Base-by-base conservation (phyloP, 208 protist species). In the Leishmania mexicana region DNA sequence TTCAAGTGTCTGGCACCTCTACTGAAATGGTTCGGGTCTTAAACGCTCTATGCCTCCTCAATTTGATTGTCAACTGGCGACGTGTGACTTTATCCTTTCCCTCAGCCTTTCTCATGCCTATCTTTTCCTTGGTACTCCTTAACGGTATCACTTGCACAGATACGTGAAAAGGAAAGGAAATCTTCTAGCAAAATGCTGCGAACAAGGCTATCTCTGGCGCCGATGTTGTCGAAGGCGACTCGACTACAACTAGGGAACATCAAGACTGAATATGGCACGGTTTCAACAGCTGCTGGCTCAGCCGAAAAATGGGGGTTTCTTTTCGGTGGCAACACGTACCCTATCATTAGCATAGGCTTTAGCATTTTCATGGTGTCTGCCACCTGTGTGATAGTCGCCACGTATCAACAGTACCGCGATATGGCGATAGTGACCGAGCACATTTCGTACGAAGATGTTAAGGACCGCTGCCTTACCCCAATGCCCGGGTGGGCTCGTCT, bases 361-460 rank as follows among this genome's bases (percentile, higher is more conserved):
- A 84, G 85, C 21, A 64, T 88, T 70, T 86, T 81, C 45, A 72
- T 89, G 13, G 35, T 93, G 6, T 85, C 75, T 60, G 76, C 90
- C 28, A 67, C 80, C 38, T 83, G 96, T 40, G 80, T 75, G 49
- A 84, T 93, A 31, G 71, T 88, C 28, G 93, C 88, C 31, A 91
- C 92, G 45, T 97, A 96, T 74, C 88, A 94, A 53, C 86, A 97
- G 81, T 97, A 97, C 75, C 88, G 90, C 58, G 94, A 97, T 88
- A 96, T 97, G 92, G 77, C 92, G 17, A 88, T 95, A 42, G 88
- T 96, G 85, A 88, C 88, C 15, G 92, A 97, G 71, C 90, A 97
- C 80, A 97, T 97, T 71, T 87, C 90, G 1, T 97, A 97, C 83
- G 92, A 97, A 70, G 94, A 97, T 83, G 90, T 97, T 21, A 95